Evolutionary conservation across 2,329 filamentous ascomycete species (phyloP).

Genomic region (Phyllosticta capitalensis): DNA sequence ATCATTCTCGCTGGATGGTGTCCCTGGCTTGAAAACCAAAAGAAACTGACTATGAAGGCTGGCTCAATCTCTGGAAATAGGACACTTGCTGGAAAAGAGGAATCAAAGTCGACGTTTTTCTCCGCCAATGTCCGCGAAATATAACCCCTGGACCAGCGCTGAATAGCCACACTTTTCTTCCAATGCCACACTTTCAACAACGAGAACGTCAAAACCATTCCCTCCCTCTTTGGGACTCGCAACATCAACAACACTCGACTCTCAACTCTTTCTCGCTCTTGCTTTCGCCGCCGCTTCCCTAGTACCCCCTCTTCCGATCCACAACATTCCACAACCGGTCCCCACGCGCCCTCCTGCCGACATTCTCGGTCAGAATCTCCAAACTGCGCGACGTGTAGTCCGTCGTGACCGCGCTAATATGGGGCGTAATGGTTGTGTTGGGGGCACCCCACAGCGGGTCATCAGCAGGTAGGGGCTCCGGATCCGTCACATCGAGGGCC

Average conservation of each 20-base stretch:
- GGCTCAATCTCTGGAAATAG: background rate
- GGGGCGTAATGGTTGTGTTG: slow-evolving; percentile 61
- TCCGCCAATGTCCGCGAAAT: too few species aligned
- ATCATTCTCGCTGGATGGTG: too few species aligned
- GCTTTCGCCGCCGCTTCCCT: background rate
- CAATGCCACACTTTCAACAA: too few species aligned
- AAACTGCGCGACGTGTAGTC: slow-evolving; percentile 49
- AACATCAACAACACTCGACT: too few species aligned
- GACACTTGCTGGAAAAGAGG: background rate
- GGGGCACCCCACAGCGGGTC: slow-evolving; percentile 60
- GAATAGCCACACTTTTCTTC: too few species aligned
- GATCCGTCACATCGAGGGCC: slow-evolving; percentile 69
- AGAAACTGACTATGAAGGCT: background rate
- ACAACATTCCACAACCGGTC: slow-evolving; percentile 53
- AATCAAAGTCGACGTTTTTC: too few species aligned
- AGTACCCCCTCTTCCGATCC: slow-evolving; percentile 53
- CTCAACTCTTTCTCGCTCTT: background rate
- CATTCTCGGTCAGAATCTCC: slow-evolving; percentile 49
- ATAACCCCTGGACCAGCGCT: too few species aligned
- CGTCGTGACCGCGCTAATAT: slow-evolving; percentile 48
- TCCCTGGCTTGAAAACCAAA: background rate
- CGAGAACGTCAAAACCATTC: too few species aligned
- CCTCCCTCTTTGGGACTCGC: too few species aligned
- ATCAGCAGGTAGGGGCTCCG: slow-evolving; percentile 61
- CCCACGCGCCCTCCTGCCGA: slow-evolving; percentile 44